These are phyloP conservation scores for Cystofilobasidium ferigula DNA, from an alignment of 768 basidiomycete genomes.

Conservation along the genomic window DNA sequence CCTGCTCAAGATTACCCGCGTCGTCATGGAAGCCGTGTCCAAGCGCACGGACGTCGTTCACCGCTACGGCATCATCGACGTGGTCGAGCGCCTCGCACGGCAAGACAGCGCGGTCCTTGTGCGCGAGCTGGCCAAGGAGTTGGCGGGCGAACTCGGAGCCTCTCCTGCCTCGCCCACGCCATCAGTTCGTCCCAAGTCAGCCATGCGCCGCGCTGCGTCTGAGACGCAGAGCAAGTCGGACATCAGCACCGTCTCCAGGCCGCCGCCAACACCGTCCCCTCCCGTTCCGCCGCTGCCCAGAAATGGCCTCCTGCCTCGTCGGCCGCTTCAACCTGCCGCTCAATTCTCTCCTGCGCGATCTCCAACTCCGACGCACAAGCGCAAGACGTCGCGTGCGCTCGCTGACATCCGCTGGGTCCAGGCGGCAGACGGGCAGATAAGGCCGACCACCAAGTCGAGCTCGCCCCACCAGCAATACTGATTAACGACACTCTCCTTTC, in stretches of 20 bases:
- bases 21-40: constrained; percentile 81
- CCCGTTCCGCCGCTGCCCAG: background rate
- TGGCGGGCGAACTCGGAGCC: constrained; percentile 26
- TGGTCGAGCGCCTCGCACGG: constrained; percentile 67
- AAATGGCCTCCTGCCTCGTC: background rate
- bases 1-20: constrained; percentile 68
- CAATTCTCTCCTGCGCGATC: background rate
- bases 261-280: background rate
- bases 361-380: background rate
- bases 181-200: background rate
- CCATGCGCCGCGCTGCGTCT: constrained; percentile 3
- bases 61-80: constrained; percentile 64
- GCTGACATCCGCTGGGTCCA: constrained; percentile 13
- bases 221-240: background rate
- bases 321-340: background rate
- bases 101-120: constrained; percentile 86
- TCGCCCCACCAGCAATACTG: no score
- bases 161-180: background rate
- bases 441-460: background rate
- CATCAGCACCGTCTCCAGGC: background rate
- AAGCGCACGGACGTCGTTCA: constrained; percentile 72
- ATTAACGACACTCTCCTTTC: no score
- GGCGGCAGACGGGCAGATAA: background rate
- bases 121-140: constrained; percentile 47
- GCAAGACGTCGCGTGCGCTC: constrained; percentile 16